phyloP scores from a whole-genome alignment of 2,329 filamentous ascomycete species.

The Dactylonectria macrodidyma region DNA sequence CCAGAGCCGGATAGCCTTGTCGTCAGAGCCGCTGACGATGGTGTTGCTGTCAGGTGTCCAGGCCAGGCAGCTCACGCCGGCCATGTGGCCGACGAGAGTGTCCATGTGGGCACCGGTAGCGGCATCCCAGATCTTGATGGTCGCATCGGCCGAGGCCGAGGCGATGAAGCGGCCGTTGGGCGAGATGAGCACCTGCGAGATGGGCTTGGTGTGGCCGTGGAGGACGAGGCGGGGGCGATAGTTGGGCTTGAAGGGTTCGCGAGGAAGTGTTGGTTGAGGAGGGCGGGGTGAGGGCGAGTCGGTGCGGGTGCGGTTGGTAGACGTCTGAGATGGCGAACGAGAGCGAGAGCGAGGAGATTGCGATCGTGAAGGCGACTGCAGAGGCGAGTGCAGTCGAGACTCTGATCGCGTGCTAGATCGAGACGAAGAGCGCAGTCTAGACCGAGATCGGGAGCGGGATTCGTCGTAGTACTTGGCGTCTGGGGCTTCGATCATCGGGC shows the following conservation, averaged over 20 bases:
- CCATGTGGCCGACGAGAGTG: conserved; percentile 93
- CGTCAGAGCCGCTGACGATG: conserved; percentile 92
- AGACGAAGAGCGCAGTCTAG: conserved; percentile 53
- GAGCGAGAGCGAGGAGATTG: conserved; percentile 50
- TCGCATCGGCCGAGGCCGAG: conserved; percentile 89
- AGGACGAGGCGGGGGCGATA: conserved; percentile 81
- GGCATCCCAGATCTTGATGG: conserved; percentile 92
- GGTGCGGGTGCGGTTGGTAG: conserved; percentile 51
- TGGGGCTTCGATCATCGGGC: conserved; percentile 41
- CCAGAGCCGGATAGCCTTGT: conserved; percentile 97
- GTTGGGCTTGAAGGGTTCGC: conserved; percentile 71
- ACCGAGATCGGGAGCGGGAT: conserved; percentile 51
- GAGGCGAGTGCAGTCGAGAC: conserved; percentile 53
- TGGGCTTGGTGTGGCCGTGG: conserved; percentile 82
- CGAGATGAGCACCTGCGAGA: conserved; percentile 91
- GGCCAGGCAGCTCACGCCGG: conserved; percentile 91
- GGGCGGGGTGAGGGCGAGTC: conserved; percentile 47
- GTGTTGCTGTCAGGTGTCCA: conserved; percentile 93
- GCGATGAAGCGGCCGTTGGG: conserved; percentile 93
- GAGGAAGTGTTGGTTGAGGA: conserved; percentile 55
- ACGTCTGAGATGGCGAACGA: conserved; percentile 48
- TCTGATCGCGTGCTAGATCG: conserved; percentile 57
- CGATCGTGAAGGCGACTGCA: conserved; percentile 49
- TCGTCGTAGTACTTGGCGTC: conserved; percentile 46
- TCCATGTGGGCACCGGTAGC: conserved; percentile 84